Conservation (phyloP, 2,329 filamentous ascomycete genomes). For the Zarea fungicola region DNA sequence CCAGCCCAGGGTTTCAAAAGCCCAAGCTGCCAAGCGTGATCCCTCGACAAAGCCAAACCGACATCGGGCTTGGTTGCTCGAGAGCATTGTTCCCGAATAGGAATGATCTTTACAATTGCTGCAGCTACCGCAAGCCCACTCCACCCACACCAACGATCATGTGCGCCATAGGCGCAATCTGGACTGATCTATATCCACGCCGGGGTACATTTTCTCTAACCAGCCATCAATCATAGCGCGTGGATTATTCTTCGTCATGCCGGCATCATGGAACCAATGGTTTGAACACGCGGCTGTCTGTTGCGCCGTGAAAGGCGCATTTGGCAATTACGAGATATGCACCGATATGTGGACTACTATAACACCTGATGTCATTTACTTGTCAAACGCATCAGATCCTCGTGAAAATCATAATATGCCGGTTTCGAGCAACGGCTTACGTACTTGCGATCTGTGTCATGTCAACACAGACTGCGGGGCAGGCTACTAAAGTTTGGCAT, state of each 20-base stretch:
- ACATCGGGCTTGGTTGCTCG: constrained; percentile 13
- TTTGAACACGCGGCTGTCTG: neutral
- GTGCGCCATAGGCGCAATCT: constrained; percentile 6
- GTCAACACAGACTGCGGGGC: too few relatives aligned
- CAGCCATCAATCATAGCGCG: neutral
- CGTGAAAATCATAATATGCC: neutral
- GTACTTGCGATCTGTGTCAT: too few relatives aligned
- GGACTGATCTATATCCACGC: constrained; percentile 10
- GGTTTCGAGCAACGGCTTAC: too few relatives aligned
- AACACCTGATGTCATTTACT: neutral
- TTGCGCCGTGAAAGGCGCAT: neutral
- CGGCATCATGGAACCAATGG: constrained; percentile 6
- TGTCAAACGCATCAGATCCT: neutral
- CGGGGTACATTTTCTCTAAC: neutral
- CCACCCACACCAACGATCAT: constrained; percentile 11
- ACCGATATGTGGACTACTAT: too few relatives aligned
- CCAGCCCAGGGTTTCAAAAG: neutral
- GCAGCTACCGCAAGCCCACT: constrained; percentile 9
- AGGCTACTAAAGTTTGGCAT: too few relatives aligned
- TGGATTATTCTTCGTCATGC: neutral
- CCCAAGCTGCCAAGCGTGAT: neutral
- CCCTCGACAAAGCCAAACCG: constrained; percentile 7
- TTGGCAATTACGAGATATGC: too few relatives aligned
- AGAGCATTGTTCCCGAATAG: constrained; percentile 11
- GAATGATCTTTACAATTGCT: constrained; percentile 13